Base-by-base conservation (phyloP, 2,329 filamentous ascomycete species). In the Penicillium sp. region DNA sequence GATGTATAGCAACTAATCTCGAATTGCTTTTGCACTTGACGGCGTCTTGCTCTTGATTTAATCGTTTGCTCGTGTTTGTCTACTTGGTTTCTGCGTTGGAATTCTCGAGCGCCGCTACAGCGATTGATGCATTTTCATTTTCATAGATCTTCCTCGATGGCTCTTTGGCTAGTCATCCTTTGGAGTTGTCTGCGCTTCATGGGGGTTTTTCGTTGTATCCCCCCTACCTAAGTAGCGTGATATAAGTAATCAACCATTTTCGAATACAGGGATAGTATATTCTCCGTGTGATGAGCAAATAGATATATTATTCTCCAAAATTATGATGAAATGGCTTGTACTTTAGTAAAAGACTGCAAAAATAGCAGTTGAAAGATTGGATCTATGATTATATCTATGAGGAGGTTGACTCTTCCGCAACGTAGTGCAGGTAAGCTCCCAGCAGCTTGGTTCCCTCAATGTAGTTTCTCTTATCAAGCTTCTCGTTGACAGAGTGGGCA, bases 401-500 rank as follows among this genome's bases (percentile, higher is more conserved):
- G 13, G 50, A 46, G 25, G 50, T 86, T 40, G 90, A 87, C 83
- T 99, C 94, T 73, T 93, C 91, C 2, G 93, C 92, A 64, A 96
- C 92, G 69, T 97, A 97, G 79, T 97, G 93, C 72, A 99, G 80
- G 75, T 99, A 99, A 4, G 93, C 90, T 48, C 94, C 94, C 57
- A 99, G 79, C 62, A 99, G 79, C 85, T 99, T 99, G 69, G 90
- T 97, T 49, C 94, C 94, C 81, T 99, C 92, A 71, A 99, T 96
- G 76, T 99, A 99, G 80, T 99, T 99, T 73, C 85, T 86, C 84
- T 90, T 92, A 77, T 99, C 94, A 57, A 99, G 82, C 84, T 96
- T 97, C 85, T 97, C 94, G 76, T 99, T 99, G 78, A 97, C 95
- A 35, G 91, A 96, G 80, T 99, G 94, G 8, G 94, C 94, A 42